phyloP scores from a whole-genome alignment of 805 yeast genomes.

The Candida jianshihensis region DNA sequence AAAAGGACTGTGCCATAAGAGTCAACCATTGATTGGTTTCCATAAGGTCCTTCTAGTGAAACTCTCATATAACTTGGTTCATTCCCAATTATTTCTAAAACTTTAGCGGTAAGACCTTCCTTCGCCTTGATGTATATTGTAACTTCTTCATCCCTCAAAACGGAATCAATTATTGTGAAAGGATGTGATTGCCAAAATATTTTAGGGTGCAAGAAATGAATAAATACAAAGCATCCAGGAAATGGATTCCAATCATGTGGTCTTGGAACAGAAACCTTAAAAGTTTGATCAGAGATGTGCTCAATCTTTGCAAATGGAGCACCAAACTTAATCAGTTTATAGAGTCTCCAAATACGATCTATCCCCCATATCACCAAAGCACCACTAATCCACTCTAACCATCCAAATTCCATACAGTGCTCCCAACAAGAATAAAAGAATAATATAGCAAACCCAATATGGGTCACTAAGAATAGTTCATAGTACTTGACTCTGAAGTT shows the following conservation, averaged over 20 bases:
- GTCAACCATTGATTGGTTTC: conserved; percentile 33
- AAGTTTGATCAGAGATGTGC: conserved; percentile 33
- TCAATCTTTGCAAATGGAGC: conserved; percentile 16
- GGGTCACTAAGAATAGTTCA: conserved; percentile 54
- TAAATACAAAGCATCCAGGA: conserved; percentile 51
- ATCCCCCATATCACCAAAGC: conserved; percentile 16
- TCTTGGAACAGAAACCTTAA: conserved; percentile 32
- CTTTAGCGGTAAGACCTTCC: conserved; percentile 44
- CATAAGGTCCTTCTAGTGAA: conserved; percentile 61
- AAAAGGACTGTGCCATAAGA: conserved; percentile 31
- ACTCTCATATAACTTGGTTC: conserved; percentile 28
- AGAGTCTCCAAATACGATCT: conserved; percentile 42
- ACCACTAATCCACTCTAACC: conserved; percentile 46
- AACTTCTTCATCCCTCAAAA: conserved; percentile 30
- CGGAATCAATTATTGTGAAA: conserved; percentile 47
- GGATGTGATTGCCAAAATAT: conserved; percentile 71
- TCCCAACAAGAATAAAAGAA: conserved; percentile 51
- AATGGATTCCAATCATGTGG: conserved; percentile 43
- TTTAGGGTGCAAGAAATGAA: conserved; percentile 45
- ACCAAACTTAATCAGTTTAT: conserved; percentile 24
- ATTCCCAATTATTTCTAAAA: conserved; percentile 15
- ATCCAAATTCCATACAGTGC: conserved; percentile 48
- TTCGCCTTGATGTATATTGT: conserved; percentile 42
- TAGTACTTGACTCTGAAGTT: conserved; percentile 47
- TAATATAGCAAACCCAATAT: conserved; percentile 46